These are phyloP conservation scores for Penicillium mononematosum DNA, from an alignment of 495 filamentous ascomycete genomes.

Conservation along the genomic window DNA sequence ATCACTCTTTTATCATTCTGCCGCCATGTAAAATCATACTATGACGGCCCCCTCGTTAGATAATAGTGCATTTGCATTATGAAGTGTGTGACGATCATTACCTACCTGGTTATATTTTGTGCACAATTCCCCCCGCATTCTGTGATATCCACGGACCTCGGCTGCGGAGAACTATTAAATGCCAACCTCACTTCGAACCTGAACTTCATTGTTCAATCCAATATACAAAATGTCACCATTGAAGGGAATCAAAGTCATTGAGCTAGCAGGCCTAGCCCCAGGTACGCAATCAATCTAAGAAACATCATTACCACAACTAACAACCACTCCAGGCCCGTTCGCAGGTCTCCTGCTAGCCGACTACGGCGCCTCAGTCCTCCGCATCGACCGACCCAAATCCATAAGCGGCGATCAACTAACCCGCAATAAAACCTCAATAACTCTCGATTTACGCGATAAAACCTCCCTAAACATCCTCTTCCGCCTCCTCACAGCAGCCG, in stretches of 20 bases:
- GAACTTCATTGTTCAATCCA: neutral
- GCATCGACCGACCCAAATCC: constrained; percentile 68
- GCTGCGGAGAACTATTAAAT: constrained; percentile 27
- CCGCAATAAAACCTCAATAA: constrained; percentile 74
- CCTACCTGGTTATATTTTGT: too few relatives aligned
- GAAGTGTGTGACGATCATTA: too few relatives aligned
- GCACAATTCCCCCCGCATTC: constrained; percentile 31
- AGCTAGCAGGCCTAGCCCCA: constrained; percentile 87
- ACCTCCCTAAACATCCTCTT: constrained; percentile 62
- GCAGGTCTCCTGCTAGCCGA: constrained; percentile 85
- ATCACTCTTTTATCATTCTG: too few relatives aligned
- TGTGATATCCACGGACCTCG: constrained; percentile 32
- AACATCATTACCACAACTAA: constrained; percentile 3
- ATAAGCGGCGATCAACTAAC: constrained; percentile 62
- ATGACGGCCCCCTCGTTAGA: too few relatives aligned
- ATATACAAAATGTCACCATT: constrained; percentile 40
- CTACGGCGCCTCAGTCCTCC: constrained; percentile 82
- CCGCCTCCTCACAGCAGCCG: constrained; percentile 58
- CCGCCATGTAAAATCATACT: too few relatives aligned
- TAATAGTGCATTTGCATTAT: too few relatives aligned
- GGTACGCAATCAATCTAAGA: constrained; percentile 47
- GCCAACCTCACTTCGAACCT: neutral
- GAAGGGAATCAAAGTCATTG: constrained; percentile 74
- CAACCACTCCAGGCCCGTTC: constrained; percentile 64
- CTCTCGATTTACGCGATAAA: constrained; percentile 70